Evolutionary conservation across 2,329 filamentous ascomycete species (phyloP).

Genomic region (Fusarium stilboides): DNA sequence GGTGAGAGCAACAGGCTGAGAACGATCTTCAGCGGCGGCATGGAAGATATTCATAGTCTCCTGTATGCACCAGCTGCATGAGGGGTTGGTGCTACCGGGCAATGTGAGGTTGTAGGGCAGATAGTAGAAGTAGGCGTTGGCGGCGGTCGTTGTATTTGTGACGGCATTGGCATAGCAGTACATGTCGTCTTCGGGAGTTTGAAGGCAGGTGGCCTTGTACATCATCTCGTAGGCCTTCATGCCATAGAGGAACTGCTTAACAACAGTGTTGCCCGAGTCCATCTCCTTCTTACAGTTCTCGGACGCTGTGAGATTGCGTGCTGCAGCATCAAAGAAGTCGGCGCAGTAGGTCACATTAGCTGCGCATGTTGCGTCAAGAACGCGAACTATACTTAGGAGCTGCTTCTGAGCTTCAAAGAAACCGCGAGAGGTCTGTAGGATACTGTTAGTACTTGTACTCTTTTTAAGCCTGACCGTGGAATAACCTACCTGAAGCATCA

Average conservation of each 20-base stretch:
- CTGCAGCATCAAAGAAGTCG: conserved; percentile 74
- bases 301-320: conserved; percentile 72
- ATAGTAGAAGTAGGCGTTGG: conserved; percentile 87
- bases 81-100: conserved; percentile 76
- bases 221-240: conserved; percentile 83
- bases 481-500: conserved; percentile 81
- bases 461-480: neutral
- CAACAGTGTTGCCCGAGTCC: conserved; percentile 74
- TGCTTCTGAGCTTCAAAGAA: conserved; percentile 88
- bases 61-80: conserved; percentile 82
- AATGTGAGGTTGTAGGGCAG: conserved; percentile 83
- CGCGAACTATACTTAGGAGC: conserved; percentile 78
- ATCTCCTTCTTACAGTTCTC: conserved; percentile 82
- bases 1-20: conserved; percentile 75
- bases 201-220: conserved; percentile 86
- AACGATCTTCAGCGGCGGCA: conserved; percentile 74
- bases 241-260: conserved; percentile 81
- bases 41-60: conserved; percentile 88
- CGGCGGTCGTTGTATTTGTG: conserved; percentile 78
- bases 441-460: conserved; percentile 20
- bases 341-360: conserved; percentile 78
- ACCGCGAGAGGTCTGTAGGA: conserved; percentile 78
- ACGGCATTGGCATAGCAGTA: conserved; percentile 90
- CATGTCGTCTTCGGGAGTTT: conserved; percentile 73
- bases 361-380: conserved; percentile 84